Percentiles rank a stretch among this genome's conserved stretches.
Conservation (phyloP, 2,329 filamentous ascomycete species). For the Clarireedia hainanense region DNA sequence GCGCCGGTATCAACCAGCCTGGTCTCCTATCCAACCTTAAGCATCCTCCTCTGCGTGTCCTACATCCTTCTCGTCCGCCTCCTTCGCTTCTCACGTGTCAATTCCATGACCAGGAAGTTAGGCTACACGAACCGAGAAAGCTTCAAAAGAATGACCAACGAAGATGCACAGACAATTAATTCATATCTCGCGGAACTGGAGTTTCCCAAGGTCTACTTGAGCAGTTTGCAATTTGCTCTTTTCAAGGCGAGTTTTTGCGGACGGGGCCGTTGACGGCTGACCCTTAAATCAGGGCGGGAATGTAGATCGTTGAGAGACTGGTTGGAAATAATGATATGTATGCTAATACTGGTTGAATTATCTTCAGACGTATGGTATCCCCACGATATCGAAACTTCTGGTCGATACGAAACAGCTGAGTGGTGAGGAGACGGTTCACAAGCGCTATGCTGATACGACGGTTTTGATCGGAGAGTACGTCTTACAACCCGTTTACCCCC, state of each 20-base stretch:
- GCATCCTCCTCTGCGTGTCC: background rate
- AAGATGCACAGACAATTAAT: slow-evolving; percentile 44
- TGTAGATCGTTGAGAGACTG: background rate
- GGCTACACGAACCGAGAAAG: slow-evolving; percentile 38
- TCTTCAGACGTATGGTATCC: slow-evolving; percentile 46
- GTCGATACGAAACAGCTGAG: slow-evolving; percentile 42
- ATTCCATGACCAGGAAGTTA: slow-evolving; percentile 34
- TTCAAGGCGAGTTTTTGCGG: slow-evolving; percentile 38
- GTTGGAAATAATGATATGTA: background rate
- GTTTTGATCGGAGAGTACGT: slow-evolving; percentile 18
- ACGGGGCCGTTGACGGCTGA: background rate
- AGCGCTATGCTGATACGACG: slow-evolving; percentile 28
- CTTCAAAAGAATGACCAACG: slow-evolving; percentile 44
- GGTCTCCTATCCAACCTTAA: background rate
- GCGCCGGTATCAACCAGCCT: no score
- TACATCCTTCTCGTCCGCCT: slow-evolving; percentile 11
- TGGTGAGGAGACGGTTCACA: slow-evolving; percentile 37
- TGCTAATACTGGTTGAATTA: background rate
- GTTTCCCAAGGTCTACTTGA: slow-evolving; percentile 45
- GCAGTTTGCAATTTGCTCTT: slow-evolving; percentile 49
- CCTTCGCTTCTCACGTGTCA: slow-evolving; percentile 33
- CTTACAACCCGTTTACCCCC: background rate
- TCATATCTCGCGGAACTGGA: slow-evolving; percentile 40
- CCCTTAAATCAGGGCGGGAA: background rate
- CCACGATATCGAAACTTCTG: slow-evolving; percentile 43